Base-by-base conservation (phyloP, 2,329 filamentous ascomycete species). In the Bipolaris bicolor region DNA sequence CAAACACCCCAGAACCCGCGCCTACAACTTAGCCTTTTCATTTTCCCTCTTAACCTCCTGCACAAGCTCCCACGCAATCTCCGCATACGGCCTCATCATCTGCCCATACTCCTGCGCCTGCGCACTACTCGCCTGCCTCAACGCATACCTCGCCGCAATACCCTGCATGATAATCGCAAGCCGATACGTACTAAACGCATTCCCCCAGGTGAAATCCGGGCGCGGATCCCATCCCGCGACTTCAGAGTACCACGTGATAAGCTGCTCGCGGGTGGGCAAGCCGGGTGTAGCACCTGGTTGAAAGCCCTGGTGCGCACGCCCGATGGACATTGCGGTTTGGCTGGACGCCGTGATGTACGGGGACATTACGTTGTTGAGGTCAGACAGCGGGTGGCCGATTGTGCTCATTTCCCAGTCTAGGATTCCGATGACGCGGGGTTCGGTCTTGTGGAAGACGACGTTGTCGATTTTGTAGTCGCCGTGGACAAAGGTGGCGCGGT, bases 371-470 rank as follows among this genome's bases (percentile, higher is more conserved):
- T 98, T 98, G 76, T 88, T 88, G 39, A 98, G 81, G 74, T 99
- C 95, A 5, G 90, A 94, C 20, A 98, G 84, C 1, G 95, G 95
- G 76, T 99, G 94, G n/a, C 95, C 95, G 52, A 97, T 88, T 0
- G 95, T 98, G 34, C 92, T 92, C 92, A 99, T 97, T 80, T 98
- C 95, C 74, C 77, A 90, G 85, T 99, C 95, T 5, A 98, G 80
- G 52, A 98, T 92, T 3, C 94, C 95, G 77, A 98, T 93, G 11
- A 98, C 93, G 51, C 88, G 83, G 5, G 93, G 87, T 75, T 94
- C 90, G 0, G 90, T 93, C 78, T 90, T 90, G 80, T 97, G 91
- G 76, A 96, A 99, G 47, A 82, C 80, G 26, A 82, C 71, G 55
- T 82, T 83, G 63, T 82, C 81, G 52, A 83, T 96, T 81, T 98